These are phyloP conservation scores for Erodium moschatum DNA, from an alignment of 441 rosid species.

Conservation along the genomic window DNA sequence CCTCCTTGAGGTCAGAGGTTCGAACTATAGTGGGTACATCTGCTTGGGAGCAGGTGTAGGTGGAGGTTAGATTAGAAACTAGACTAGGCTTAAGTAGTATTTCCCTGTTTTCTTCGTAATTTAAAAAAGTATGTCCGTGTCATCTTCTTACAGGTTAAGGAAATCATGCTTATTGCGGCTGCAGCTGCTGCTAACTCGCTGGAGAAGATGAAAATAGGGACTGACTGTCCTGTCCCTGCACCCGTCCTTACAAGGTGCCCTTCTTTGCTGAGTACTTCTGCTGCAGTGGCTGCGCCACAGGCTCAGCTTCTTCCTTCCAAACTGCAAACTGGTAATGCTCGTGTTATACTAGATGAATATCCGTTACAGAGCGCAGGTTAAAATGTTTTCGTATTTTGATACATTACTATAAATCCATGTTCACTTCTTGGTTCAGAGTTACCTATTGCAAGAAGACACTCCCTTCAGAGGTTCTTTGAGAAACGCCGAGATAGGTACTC, in stretches of 20 bases:
- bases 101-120: too few species aligned
- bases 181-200: constrained; percentile 37
- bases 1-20: too few species aligned
- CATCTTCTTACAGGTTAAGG: constrained; percentile 34
- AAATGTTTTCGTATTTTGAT: neutral
- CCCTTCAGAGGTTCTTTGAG: constrained; percentile 82
- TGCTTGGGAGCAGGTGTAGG: too few species aligned
- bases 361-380: constrained; percentile 9
- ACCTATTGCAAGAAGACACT: constrained; percentile 79
- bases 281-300: constrained; percentile 47
- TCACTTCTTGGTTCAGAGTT: constrained; percentile 37
- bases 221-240: constrained; percentile 30
- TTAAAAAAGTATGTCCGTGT: too few species aligned
- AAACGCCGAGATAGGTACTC: constrained; percentile 79
- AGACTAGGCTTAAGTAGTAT: too few species aligned
- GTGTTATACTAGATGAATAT: constrained; percentile 5
- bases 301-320: too few species aligned
- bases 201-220: constrained; percentile 39
- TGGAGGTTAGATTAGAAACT: too few species aligned
- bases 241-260: constrained; percentile 72
- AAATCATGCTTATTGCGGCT: constrained; percentile 53
- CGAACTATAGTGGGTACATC: too few species aligned
- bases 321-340: constrained; percentile 56
- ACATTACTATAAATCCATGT: constrained; percentile 4
- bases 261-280: constrained; percentile 58